These are phyloP conservation scores for Geoglossum cookeanum DNA, from an alignment of 2,329 filamentous ascomycete species.

Conservation along the genomic window DNA sequence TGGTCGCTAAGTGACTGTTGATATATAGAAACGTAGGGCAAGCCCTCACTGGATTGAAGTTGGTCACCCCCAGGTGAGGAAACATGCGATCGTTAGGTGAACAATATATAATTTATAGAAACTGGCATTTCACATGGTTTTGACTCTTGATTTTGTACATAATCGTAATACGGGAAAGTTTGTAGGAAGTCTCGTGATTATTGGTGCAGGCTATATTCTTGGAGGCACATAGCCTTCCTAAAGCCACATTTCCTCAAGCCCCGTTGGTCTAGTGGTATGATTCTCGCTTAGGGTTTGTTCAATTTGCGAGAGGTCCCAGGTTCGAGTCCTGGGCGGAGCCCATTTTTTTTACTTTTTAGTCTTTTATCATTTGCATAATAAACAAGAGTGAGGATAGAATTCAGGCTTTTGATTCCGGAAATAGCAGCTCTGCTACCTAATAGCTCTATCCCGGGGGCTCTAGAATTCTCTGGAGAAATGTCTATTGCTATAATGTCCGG, in stretches of 20 bases:
- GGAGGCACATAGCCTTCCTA: not conserved
- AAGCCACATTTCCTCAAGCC: not conserved
- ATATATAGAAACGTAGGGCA: not conserved
- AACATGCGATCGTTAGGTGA: no score
- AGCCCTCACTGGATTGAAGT: not conserved
- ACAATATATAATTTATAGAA: no score
- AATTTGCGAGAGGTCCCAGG: conserved; percentile 1
- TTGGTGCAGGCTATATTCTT: not conserved
- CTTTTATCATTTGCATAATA: not conserved
- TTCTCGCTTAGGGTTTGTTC: not conserved
- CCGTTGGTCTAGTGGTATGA: conserved; percentile 3
- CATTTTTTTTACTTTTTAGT: not conserved
- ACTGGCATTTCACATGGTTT: no score
- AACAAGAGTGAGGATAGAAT: no score
- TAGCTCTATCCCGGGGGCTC: no score
- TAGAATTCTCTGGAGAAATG: no score
- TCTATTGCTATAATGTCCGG: not conserved
- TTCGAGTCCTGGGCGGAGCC: conserved; percentile 2
- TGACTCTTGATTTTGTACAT: no score
- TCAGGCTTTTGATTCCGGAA: no score
- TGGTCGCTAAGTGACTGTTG: not conserved
- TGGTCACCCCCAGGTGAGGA: no score
- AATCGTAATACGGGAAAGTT: no score
- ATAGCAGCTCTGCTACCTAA: no score
- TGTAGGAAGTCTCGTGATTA: no score